These are phyloP conservation scores for Naganishia liquefaciens DNA, from an alignment of 1,284 basidiomycete genomes.

Conservation along the genomic window DNA sequence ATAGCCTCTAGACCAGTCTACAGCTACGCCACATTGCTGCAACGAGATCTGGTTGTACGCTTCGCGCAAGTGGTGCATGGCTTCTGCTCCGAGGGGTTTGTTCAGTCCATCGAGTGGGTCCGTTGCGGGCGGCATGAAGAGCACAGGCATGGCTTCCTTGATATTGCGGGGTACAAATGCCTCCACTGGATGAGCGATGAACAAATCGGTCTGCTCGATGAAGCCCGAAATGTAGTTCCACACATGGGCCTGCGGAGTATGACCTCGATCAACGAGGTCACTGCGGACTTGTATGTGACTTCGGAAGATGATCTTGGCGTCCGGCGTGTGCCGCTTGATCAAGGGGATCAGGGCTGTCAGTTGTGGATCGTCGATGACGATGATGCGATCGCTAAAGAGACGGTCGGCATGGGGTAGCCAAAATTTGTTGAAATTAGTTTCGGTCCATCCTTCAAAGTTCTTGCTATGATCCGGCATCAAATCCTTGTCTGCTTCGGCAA, in stretches of 20 bases:
- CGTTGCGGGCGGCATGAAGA: slow-evolving; percentile 45
- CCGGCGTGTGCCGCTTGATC: slow-evolving; percentile 75
- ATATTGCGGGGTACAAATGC: slow-evolving; percentile 84
- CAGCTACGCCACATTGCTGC: slow-evolving; percentile 56
- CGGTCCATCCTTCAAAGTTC: slow-evolving; percentile 72
- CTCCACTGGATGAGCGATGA: slow-evolving; percentile 84
- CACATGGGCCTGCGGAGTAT: slow-evolving; percentile 77
- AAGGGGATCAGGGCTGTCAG: slow-evolving; percentile 75
- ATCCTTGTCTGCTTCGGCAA: slow-evolving; percentile 70
- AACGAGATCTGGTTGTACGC: slow-evolving; percentile 44
- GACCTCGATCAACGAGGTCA: slow-evolving; percentile 44
- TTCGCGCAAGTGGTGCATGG: slow-evolving; percentile 45
- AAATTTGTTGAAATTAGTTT: slow-evolving; percentile 59
- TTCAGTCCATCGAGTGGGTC: slow-evolving; percentile 76
- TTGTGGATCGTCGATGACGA: slow-evolving; percentile 71
- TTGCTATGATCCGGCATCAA: slow-evolving; percentile 72
- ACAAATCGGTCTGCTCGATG: slow-evolving; percentile 77
- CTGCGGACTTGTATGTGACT: slow-evolving; percentile 76
- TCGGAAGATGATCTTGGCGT: slow-evolving; percentile 79
- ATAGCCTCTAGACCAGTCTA: slow-evolving; percentile 77
- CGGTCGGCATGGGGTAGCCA: slow-evolving; percentile 19
- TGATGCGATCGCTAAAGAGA: slow-evolving; percentile 42
- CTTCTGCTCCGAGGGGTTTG: slow-evolving; percentile 58
- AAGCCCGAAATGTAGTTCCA: slow-evolving; percentile 89
- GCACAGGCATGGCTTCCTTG: slow-evolving; percentile 55